Conservation (phyloP, 345 rosid genomes). For the Bruguiera sexangula region DNA sequence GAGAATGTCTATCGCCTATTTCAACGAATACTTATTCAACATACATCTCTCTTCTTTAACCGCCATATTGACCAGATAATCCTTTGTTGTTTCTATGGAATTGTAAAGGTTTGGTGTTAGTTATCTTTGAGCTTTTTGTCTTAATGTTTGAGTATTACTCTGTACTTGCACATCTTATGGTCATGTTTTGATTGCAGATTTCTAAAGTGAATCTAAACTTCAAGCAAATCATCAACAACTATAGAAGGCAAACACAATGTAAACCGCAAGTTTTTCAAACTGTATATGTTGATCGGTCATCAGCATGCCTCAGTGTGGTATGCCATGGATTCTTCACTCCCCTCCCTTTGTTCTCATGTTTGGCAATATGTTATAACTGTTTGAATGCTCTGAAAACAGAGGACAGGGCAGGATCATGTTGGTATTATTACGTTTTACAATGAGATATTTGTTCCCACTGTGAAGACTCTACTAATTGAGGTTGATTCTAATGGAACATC, state of each 20-base stretch:
- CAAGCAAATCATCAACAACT: slow-evolving; percentile 74
- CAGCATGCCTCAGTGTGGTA: slow-evolving; percentile 61
- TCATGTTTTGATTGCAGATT: slow-evolving; percentile 49
- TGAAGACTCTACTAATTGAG: slow-evolving; percentile 79
- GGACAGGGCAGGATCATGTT: slow-evolving; percentile 75
- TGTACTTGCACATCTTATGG: background rate
- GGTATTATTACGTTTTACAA: slow-evolving; percentile 93
- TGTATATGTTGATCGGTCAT: slow-evolving; percentile 69
- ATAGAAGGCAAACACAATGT: slow-evolving; percentile 94
- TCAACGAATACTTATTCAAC: slow-evolving; percentile 28
- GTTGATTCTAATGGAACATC: slow-evolving; percentile 59
- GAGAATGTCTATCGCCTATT: slow-evolving; percentile 33
- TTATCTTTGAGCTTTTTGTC: slow-evolving; percentile 5
- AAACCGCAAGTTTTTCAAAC: slow-evolving; percentile 81
- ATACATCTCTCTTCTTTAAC: slow-evolving; percentile 31
- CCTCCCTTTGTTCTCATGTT: slow-evolving; percentile 5
- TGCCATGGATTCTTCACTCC: slow-evolving; percentile 4
- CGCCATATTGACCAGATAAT: slow-evolving; percentile 36
- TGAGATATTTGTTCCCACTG: slow-evolving; percentile 72
- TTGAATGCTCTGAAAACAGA: slow-evolving; percentile 46
- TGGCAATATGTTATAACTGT: slow-evolving; percentile 20
- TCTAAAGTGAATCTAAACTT: slow-evolving; percentile 78
- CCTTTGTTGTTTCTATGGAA: slow-evolving; percentile 37
- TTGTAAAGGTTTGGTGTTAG: slow-evolving; percentile 30
- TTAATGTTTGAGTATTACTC: background rate